Base-by-base conservation (phyloP, 2,329 filamentous ascomycete species). In the Elsinoe arachidis region DNA sequence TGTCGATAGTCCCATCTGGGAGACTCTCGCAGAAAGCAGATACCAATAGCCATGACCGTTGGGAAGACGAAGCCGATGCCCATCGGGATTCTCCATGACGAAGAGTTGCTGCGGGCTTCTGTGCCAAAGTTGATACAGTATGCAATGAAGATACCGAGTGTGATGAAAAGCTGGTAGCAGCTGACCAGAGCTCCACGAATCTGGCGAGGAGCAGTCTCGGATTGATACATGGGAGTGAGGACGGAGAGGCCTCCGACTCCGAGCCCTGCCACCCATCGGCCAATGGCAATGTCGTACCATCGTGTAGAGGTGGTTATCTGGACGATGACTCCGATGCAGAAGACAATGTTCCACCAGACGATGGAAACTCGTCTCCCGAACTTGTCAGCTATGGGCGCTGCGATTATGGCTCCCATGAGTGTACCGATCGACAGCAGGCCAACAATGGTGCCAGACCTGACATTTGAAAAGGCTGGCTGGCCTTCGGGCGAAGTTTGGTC, bases 91-190 rank as follows among this genome's bases (percentile, higher is more conserved):
- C 84, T 76, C 84, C 84, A 88, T 11, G 81, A 76, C 2, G 76
- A 74, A 19, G 78, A 76, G 61, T 70, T 73, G 1, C 52, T 15
- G 52, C 73, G 73, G 2, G 67, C 70, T 61, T 81, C 73, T 5
- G 84, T 87, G 5, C 82, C 82, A 65, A 74, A 86, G 67, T 86
- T 84, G 68, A 78, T 74, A 63, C 71, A 70, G 59, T 72, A 72
- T 1, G 73, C 76, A 19, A 74, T 66, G 55, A 75, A 83, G 67
- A 88, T 86, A 49, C 85, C 85, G 26, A 86, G 73, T 0, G 84
- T 87, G 66, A 87, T 84, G 67, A 86, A 81, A 2, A 87, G 77
- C 73, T 87, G 85, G 69, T 87, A 87, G 54, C 77, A 80, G 1
- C 79, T 78, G n/a, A 49, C 17, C 9, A 35, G 26, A 19, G 55